Conservation (phyloP, 2,329 filamentous ascomycete genomes). For the Penicillium sp. region DNA sequence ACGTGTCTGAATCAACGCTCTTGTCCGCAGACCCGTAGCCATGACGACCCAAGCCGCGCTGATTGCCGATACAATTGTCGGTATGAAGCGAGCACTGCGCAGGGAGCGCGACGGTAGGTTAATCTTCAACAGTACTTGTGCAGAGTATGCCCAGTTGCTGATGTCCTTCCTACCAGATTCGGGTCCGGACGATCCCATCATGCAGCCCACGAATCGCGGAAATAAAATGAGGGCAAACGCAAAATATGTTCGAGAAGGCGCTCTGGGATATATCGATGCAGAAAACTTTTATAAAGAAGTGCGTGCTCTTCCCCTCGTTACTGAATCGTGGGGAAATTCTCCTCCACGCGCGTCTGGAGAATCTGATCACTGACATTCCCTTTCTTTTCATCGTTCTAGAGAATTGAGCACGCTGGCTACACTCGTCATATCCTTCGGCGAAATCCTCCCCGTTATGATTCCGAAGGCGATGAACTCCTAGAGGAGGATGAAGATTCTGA, state of each 20-base stretch:
- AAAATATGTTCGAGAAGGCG: slow-evolving; percentile 51
- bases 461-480: slow-evolving; percentile 58
- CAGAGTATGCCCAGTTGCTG: slow-evolving; percentile 4
- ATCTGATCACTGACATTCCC: slow-evolving; percentile 9
- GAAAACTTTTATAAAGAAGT: slow-evolving; percentile 54
- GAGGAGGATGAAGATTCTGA: slow-evolving; percentile 54
- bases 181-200: slow-evolving; percentile 49
- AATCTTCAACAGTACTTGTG: background rate
- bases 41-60: slow-evolving; percentile 44
- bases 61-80: slow-evolving; percentile 51
- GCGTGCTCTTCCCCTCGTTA: slow-evolving; percentile 6
- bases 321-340: background rate
- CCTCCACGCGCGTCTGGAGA: slow-evolving; percentile 3
- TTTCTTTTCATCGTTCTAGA: slow-evolving; percentile 36
- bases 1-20: slow-evolving; percentile 11
- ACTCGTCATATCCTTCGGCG: slow-evolving; percentile 53
- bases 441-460: slow-evolving; percentile 57
- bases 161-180: slow-evolving; percentile 26
- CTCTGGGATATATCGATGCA: slow-evolving; percentile 48
- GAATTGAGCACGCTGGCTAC: slow-evolving; percentile 58
- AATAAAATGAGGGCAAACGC: slow-evolving; percentile 58
- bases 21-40: slow-evolving; percentile 16
- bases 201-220: slow-evolving; percentile 52
- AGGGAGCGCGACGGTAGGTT: slow-evolving; percentile 43
- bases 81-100: slow-evolving; percentile 49